Percentiles rank a stretch among this genome's conserved stretches.
Evolutionary conservation across 2,329 filamentous ascomycete species (phyloP).

Genomic region (Botrytis sinoallii): DNA sequence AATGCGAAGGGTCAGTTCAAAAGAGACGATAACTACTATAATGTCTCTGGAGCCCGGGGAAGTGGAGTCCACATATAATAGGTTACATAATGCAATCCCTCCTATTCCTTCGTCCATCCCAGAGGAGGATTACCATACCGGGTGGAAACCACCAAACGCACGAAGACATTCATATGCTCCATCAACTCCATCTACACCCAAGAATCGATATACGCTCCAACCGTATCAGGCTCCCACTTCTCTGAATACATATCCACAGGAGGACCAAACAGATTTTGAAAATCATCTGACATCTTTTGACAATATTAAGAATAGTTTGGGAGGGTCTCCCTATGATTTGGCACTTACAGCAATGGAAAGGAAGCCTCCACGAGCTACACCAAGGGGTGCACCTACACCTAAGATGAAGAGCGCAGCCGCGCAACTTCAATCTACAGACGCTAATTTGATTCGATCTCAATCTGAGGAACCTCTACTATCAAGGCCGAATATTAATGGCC

Average conservation of each 20-base stretch:
- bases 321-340: slow-evolving; percentile 31
- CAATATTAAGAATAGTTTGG: slow-evolving; percentile 27
- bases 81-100: slow-evolving; percentile 29
- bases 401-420: slow-evolving; percentile 30
- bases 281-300: slow-evolving; percentile 29
- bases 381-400: background rate
- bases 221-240: slow-evolving; percentile 1
- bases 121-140: slow-evolving; percentile 21
- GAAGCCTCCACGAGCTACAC: background rate
- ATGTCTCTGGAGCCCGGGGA: slow-evolving; percentile 34
- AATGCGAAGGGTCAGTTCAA: slow-evolving; percentile 25
- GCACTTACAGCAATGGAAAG: slow-evolving; percentile 18
- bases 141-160: slow-evolving; percentile 7
- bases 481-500: slow-evolving; percentile 1
- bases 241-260: slow-evolving; percentile 13
- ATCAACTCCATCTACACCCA: background rate
- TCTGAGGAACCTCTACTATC: background rate
- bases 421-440: slow-evolving; percentile 16
- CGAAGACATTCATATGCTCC: slow-evolving; percentile 9
- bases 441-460: slow-evolving; percentile 10
- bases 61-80: slow-evolving; percentile 27
- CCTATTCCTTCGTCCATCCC: slow-evolving; percentile 26
- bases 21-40: slow-evolving; percentile 35
- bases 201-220: slow-evolving; percentile 1
- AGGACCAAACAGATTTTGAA: slow-evolving; percentile 29